Percentiles rank a stretch among this genome's conserved stretches.
These are phyloP conservation scores for Candida qinlingensis DNA, from an alignment of 805 yeast species.

Conservation along the genomic window DNA sequence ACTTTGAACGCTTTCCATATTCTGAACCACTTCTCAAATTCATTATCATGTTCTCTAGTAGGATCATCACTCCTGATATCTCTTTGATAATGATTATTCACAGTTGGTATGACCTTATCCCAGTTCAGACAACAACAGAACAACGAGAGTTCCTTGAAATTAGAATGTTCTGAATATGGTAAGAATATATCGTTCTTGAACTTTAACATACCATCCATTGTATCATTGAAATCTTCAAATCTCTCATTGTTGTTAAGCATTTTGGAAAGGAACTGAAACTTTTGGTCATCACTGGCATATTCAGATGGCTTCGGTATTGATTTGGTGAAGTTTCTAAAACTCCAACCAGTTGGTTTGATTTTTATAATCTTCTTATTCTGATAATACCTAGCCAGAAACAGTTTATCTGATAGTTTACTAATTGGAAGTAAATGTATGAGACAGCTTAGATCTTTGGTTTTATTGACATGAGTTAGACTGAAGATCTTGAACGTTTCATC, in stretches of 20 bases:
- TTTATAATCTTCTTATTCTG: slow-evolving; percentile 45
- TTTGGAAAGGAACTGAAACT: not conserved
- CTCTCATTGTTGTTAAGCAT: not conserved
- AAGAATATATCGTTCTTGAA: slow-evolving; percentile 24
- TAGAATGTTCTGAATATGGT: slow-evolving; percentile 94
- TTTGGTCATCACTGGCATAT: not conserved
- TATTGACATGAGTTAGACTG: slow-evolving; percentile 1
- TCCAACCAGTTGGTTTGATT: slow-evolving; percentile 89
- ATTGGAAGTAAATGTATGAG: slow-evolving; percentile 73
- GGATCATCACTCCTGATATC: not conserved
- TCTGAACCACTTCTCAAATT: slow-evolving; percentile 15
- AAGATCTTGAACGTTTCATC: slow-evolving; percentile 4
- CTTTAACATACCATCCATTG: slow-evolving; percentile 28
- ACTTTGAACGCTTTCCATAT: slow-evolving; percentile 13
- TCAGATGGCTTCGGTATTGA: not conserved
- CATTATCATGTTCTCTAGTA: slow-evolving; percentile 1
- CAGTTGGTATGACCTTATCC: slow-evolving; percentile 71
- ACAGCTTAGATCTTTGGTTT: slow-evolving; percentile 6
- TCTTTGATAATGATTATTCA: slow-evolving; percentile 36
- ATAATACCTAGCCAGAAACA: slow-evolving; percentile 23
- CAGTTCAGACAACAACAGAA: slow-evolving; percentile 53
- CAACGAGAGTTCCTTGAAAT: slow-evolving; percentile 70
- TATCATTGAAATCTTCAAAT: slow-evolving; percentile 4
- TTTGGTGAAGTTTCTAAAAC: slow-evolving; percentile 35
- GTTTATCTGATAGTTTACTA: slow-evolving; percentile 40